Evolutionary conservation across 169 alveolate species (phyloP).

Genomic region (Theileria equi): DNA sequence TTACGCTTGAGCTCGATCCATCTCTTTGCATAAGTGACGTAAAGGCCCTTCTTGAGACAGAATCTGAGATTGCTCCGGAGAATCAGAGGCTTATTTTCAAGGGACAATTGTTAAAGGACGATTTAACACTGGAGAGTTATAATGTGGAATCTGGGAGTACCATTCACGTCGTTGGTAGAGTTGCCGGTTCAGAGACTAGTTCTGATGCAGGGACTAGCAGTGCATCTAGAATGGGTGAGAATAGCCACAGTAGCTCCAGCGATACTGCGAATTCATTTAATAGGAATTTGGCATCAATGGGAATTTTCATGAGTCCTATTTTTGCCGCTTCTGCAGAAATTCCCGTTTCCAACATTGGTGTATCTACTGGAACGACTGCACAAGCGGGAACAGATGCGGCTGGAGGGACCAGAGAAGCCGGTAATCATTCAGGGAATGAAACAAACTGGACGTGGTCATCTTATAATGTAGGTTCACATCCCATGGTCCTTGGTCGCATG

Average conservation of each 20-base stretch:
- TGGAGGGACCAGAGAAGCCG: not conserved
- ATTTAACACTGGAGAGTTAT: conserved; percentile 26
- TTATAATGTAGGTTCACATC: not conserved
- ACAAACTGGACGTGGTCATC: not conserved
- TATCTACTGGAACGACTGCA: too few species aligned
- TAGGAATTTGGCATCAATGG: not conserved
- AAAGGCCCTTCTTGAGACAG: conserved; percentile 28
- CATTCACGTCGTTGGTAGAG: conserved; percentile 38
- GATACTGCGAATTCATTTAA: not conserved
- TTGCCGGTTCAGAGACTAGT: not conserved
- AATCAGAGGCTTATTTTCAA: conserved; percentile 42
- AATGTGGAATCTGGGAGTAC: conserved; percentile 21
- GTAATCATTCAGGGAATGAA: not conserved
- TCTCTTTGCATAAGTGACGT: conserved; percentile 16
- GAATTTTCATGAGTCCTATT: conserved; percentile 17
- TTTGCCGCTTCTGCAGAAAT: conserved; percentile 4
- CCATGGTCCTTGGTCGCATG: not conserved
- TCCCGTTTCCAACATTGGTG: not conserved
- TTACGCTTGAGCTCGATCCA: not conserved
- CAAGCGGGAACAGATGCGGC: not conserved
- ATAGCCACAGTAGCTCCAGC: not conserved
- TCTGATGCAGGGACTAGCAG: not conserved
- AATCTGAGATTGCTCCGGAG: conserved; percentile 26
- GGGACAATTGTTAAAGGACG: conserved; percentile 53
- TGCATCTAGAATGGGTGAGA: not conserved